phyloP scores from a whole-genome alignment of 2,329 filamentous ascomycete species.

The Nemania sp. region DNA sequence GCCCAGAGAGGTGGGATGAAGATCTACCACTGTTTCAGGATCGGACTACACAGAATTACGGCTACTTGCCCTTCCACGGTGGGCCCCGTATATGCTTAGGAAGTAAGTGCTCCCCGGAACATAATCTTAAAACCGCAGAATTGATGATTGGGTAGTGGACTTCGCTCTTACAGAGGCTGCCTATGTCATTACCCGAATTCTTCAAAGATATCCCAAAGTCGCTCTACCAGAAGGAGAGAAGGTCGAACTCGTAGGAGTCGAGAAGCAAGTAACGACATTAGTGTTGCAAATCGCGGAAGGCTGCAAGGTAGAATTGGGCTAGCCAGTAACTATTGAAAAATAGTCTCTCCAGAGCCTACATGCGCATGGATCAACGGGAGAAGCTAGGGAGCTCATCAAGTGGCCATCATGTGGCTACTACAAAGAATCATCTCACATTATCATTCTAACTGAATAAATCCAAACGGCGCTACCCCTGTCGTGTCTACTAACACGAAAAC shows the following conservation, averaged over 20 bases:
- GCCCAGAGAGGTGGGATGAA: constrained; percentile 51
- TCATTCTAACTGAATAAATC: too few relatives aligned
- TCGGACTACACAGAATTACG: constrained; percentile 30
- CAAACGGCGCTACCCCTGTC: too few relatives aligned
- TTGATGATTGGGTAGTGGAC: constrained; percentile 28
- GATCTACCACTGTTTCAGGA: constrained; percentile 29
- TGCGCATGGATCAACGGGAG: too few relatives aligned
- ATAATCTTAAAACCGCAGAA: background rate
- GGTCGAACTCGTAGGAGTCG: constrained; percentile 30
- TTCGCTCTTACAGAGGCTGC: constrained; percentile 35
- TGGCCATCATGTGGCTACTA: too few relatives aligned
- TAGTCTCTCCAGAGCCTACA: too few relatives aligned
- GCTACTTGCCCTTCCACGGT: constrained; percentile 35
- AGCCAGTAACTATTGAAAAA: background rate
- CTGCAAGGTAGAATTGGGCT: constrained; percentile 32
- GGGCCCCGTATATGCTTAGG: constrained; percentile 35
- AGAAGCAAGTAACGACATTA: constrained; percentile 32
- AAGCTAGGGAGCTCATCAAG: too few relatives aligned
- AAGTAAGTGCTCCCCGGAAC: constrained; percentile 28
- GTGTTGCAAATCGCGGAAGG: constrained; percentile 31
- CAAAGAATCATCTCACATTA: too few relatives aligned
- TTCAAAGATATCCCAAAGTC: constrained; percentile 32
- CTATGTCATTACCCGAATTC: constrained; percentile 32
- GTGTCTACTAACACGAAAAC: too few relatives aligned
- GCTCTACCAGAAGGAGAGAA: constrained; percentile 29